Conservation (phyloP, 2,329 filamentous ascomycete species). For the Colletotrichum sojae region DNA sequence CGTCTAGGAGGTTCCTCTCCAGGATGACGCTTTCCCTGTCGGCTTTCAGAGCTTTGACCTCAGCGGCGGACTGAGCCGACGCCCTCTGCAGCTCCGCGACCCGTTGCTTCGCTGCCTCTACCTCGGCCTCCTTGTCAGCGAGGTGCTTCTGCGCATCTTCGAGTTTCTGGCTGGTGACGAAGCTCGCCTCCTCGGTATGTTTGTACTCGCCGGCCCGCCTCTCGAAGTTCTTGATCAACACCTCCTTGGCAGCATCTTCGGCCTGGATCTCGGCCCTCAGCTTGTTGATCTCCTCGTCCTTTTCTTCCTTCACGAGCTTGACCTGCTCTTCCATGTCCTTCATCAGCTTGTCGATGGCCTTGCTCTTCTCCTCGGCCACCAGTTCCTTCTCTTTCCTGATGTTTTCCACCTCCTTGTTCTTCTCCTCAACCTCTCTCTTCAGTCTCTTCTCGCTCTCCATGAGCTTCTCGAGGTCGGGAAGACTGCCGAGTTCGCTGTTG, state of each 20-base stretch:
- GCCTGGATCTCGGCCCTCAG: constrained; percentile 43
- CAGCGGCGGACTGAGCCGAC: background rate
- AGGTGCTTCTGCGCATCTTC: constrained; percentile 44
- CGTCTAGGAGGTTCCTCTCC: background rate
- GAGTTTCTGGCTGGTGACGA: constrained; percentile 43
- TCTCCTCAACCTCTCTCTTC: constrained; percentile 52
- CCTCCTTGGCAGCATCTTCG: constrained; percentile 38
- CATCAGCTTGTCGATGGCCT: constrained; percentile 59
- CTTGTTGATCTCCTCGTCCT: constrained; percentile 60
- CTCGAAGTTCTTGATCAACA: constrained; percentile 21
- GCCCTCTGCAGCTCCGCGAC: constrained; percentile 12
- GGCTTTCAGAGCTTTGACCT: background rate
- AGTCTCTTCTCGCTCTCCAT: constrained; percentile 46
- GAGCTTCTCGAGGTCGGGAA: constrained; percentile 43
- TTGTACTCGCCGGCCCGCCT: constrained; percentile 8
- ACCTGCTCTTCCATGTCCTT: constrained; percentile 54
- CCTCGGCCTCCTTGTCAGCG: constrained; percentile 1
- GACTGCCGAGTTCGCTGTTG: constrained; percentile 45
- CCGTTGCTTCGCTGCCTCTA: background rate
- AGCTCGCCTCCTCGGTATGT: constrained; percentile 11
- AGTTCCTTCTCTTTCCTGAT: constrained; percentile 44
- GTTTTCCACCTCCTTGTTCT: constrained; percentile 45
- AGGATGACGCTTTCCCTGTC: constrained; percentile 8
- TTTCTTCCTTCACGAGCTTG: constrained; percentile 59
- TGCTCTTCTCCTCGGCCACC: constrained; percentile 58